phyloP scores from a whole-genome alignment of 2,329 filamentous ascomycete species.

The Calycina herbarum region DNA sequence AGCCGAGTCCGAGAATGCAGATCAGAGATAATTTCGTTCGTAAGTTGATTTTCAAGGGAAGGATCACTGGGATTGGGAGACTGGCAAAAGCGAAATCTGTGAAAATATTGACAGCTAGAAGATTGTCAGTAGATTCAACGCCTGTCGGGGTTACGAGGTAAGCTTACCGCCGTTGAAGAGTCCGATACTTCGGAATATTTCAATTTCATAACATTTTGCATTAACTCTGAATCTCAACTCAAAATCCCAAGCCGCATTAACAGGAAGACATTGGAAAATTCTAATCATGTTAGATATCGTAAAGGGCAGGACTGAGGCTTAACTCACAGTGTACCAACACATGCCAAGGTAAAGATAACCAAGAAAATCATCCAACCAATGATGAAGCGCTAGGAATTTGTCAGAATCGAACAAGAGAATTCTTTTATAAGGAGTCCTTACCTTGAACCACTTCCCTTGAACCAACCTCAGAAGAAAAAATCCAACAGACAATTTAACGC shows the following conservation, averaged over 20 bases:
- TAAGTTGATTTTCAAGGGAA: constrained; percentile 43
- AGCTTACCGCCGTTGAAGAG: constrained; percentile 45
- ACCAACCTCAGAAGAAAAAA: constrained; percentile 32
- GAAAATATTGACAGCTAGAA: constrained; percentile 29
- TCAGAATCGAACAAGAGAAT: constrained; percentile 29
- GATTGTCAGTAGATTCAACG: neutral
- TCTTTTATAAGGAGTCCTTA: constrained; percentile 40
- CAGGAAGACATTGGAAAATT: constrained; percentile 49
- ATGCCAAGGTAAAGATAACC: constrained; percentile 43
- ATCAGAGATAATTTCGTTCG: constrained; percentile 44
- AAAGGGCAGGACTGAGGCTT: neutral
- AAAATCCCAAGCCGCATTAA: constrained; percentile 47
- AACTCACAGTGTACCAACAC: constrained; percentile 40
- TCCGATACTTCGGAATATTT: constrained; percentile 45
- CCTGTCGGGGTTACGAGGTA: neutral
- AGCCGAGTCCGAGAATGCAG: constrained; percentile 30
- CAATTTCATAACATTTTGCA: constrained; percentile 44
- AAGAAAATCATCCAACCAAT: constrained; percentile 40
- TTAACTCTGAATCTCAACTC: constrained; percentile 27
- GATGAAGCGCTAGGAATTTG: constrained; percentile 20
- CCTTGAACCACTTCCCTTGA: constrained; percentile 41
- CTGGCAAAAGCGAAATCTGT: constrained; percentile 39
- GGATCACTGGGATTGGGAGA: constrained; percentile 45
- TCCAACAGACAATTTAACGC: constrained; percentile 28
- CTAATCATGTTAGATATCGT: constrained; percentile 30